Evolutionary conservation across 129 eudicot species (phyloP), one percentile per base, ranked within the genome.

Genomic region (Chrysanthemum makinoi): DNA sequence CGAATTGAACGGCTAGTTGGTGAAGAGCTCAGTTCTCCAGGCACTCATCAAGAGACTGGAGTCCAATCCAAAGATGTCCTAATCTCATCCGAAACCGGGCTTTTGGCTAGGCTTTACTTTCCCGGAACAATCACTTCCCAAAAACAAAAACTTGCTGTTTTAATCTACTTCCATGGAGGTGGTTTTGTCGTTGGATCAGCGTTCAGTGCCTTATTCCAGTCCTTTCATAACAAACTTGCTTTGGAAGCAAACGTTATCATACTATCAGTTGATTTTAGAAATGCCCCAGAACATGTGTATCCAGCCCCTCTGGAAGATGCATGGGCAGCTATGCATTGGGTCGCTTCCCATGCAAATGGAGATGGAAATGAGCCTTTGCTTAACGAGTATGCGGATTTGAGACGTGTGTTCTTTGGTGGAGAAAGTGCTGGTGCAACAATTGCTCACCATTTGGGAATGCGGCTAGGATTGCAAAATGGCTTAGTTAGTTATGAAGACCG

Each of bases 391-490:
- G 46, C 65, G 9, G 65, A 61, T 61, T 61, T 61, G 17, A 61
- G 30, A 24, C 18, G 46, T 12, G 39, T 61, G 28, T 61, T 24
- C 30, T 20, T 24, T 6, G 65, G 65, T 61, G 65, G 65, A 10
- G 65, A 61, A 61, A 61, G 65, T 61, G n/a, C 65, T 3, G 65
- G 65, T 61, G 65, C 65, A 13, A 61, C 44, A 4, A 61, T 61
- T 11, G 0, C 18, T 28, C 65, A 61, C 30, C 46, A 61, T 7
- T 10, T 61, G 39, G 19, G 39, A 26, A 61, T 61, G 44, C 44
- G 11, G 15, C 14, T 61, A 22, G 65, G 65, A 4, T 61, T 61
- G 15, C 4, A 61, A 17, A 26, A 61, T 0, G 14, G 0, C 6
- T 4, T 52, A 14, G 57, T 3, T 26, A 61, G 3, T 10, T 61